These are phyloP conservation scores for Xylaria longipes DNA, from an alignment of 495 filamentous ascomycete species.

Conservation along the genomic window DNA sequence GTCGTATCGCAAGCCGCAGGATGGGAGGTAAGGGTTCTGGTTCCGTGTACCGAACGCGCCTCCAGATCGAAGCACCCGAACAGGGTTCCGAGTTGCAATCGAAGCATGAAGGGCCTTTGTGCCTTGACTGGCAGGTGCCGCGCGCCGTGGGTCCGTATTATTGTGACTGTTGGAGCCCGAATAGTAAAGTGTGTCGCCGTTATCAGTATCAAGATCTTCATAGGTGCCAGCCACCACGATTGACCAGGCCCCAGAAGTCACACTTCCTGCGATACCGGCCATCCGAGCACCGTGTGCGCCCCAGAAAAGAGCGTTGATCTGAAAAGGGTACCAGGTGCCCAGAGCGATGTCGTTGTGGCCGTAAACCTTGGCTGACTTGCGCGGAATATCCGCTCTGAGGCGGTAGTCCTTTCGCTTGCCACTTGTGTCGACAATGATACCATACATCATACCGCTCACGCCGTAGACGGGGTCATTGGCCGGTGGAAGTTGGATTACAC, in stretches of 20 bases:
- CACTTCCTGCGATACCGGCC: constrained; percentile 54
- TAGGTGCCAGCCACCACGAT: constrained; percentile 53
- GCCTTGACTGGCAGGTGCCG: constrained; percentile 33
- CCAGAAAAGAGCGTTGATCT: constrained; percentile 53
- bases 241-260: constrained; percentile 49
- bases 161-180: constrained; percentile 47
- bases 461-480: constrained; percentile 42
- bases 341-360: constrained; percentile 53
- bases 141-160: constrained; percentile 31
- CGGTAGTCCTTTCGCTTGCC: constrained; percentile 31
- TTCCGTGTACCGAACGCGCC: constrained; percentile 9
- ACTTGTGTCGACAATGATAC: constrained; percentile 35
- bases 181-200: constrained; percentile 53
- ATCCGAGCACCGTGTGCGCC: constrained; percentile 56
- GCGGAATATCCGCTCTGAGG: constrained; percentile 35
- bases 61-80: constrained; percentile 56
- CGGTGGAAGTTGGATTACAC: constrained; percentile 29
- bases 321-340: constrained; percentile 60
- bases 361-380: constrained; percentile 41
- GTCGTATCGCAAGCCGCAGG: constrained; percentile 58
- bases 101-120: constrained; percentile 49
- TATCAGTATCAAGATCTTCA: constrained; percentile 51
- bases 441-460: constrained; percentile 47
- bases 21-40: constrained; percentile 39
- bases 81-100: constrained; percentile 31